These are phyloP conservation scores for Suillus decipiens DNA, from an alignment of 768 basidiomycete species.

Conservation along the genomic window DNA sequence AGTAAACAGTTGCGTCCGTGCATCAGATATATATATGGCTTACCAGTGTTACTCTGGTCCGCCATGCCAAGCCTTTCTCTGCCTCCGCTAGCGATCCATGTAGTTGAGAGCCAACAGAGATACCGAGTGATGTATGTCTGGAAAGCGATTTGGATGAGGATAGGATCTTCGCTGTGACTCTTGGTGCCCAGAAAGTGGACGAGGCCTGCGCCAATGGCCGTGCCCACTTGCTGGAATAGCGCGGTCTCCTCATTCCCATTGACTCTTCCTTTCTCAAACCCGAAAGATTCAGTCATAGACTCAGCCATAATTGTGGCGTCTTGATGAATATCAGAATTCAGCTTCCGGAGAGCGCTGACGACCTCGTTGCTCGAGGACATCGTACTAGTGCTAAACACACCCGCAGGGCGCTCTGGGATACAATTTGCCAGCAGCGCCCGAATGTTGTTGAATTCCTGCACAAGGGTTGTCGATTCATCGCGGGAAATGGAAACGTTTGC, in stretches of 20 bases:
- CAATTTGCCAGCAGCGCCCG: neutral
- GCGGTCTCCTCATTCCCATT: conserved; percentile 25
- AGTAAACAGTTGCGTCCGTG: neutral
- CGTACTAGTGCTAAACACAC: conserved; percentile 35
- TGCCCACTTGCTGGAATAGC: conserved; percentile 18
- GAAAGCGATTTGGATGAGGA: conserved; percentile 39
- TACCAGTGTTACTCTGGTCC: conserved; percentile 16
- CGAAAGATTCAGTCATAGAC: conserved; percentile 45
- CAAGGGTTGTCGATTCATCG: conserved; percentile 30
- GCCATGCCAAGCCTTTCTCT: conserved; percentile 37
- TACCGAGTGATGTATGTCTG: conserved; percentile 31
- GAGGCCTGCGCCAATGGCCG: conserved; percentile 22
- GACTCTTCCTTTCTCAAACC: conserved; percentile 20
- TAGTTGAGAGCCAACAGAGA: conserved; percentile 27
- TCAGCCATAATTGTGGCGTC: conserved; percentile 50
- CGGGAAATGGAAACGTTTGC: conserved; percentile 25
- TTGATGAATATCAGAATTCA: conserved; percentile 53
- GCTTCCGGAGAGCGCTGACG: conserved; percentile 40
- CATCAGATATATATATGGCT: neutral
- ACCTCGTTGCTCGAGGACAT: conserved; percentile 47
- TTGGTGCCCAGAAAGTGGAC: conserved; percentile 31
- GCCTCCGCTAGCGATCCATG: conserved; percentile 35
- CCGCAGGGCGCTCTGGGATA: conserved; percentile 44
- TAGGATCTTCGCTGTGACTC: conserved; percentile 34
- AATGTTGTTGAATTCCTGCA: conserved; percentile 25